Conservation (phyloP, 2,329 filamentous ascomycete species). For the Alternaria burnsii region DNA sequence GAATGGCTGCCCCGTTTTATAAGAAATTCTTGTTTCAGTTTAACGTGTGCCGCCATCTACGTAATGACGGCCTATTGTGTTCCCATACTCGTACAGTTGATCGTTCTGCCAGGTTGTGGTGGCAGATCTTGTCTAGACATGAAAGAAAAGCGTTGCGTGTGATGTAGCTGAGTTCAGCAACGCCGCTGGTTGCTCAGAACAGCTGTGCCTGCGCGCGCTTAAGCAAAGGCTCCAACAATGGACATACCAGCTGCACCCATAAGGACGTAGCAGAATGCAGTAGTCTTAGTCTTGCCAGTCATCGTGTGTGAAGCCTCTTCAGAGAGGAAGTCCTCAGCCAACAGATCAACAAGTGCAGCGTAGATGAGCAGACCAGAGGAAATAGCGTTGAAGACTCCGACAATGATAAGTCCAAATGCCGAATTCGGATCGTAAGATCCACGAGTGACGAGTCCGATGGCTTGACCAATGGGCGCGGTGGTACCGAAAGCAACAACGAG, state of each 20-base stretch:
- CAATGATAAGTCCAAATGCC: conserved; percentile 70
- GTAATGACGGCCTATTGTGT: neutral
- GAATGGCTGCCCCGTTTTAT: conserved; percentile 47
- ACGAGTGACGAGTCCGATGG: conserved; percentile 66
- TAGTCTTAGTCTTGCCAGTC: conserved; percentile 62
- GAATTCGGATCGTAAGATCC: conserved; percentile 69
- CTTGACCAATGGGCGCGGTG: conserved; percentile 71
- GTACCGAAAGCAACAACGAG: conserved; percentile 70
- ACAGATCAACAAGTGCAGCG: conserved; percentile 68
- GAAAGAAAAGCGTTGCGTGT: conserved; percentile 6
- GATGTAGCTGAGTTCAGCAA: conserved; percentile 16
- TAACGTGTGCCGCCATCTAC: conserved; percentile 12
- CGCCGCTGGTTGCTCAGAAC: neutral
- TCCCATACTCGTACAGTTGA: conserved; percentile 27
- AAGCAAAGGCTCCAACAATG: conserved; percentile 17
- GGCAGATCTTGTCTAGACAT: conserved; percentile 5
- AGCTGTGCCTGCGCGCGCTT: neutral
- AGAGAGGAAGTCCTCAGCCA: conserved; percentile 72
- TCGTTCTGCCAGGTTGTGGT: conserved; percentile 6
- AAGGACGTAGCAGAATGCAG: conserved; percentile 58
- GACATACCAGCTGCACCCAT: conserved; percentile 51
- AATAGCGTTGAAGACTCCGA: conserved; percentile 72
- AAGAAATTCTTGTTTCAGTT: conserved; percentile 27
- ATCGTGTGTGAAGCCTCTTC: conserved; percentile 56
- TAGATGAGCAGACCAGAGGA: conserved; percentile 69